Evolutionary conservation across 768 basidiomycete genomes (phyloP).

Genomic region (Boletus fagicola): DNA sequence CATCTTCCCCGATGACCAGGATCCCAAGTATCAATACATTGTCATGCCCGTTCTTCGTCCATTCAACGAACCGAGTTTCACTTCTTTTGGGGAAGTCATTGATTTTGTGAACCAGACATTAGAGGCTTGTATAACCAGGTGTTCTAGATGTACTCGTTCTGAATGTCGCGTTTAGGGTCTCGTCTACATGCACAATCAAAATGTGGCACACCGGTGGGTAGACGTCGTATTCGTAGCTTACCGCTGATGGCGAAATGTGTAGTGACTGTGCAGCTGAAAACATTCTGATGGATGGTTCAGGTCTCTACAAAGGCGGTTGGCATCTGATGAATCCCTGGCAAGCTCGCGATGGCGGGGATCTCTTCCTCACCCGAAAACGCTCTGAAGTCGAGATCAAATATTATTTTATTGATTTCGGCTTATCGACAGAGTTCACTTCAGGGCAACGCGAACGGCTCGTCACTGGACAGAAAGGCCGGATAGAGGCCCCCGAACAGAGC

Average conservation of each 20-base stretch:
- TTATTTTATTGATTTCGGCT: background rate
- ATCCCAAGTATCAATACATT: background rate
- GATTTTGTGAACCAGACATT: conserved; percentile 29
- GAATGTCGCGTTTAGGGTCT: background rate
- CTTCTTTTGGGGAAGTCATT: conserved; percentile 25
- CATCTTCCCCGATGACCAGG: conserved; percentile 7
- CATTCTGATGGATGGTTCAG: background rate
- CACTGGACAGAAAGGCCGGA: background rate
- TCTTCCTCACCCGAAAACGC: background rate
- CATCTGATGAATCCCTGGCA: background rate
- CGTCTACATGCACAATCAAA: background rate
- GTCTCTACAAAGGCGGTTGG: background rate
- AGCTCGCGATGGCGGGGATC: background rate
- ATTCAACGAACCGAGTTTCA: conserved; percentile 26
- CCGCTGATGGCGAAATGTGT: background rate
- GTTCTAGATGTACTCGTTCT: background rate
- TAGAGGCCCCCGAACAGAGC: background rate
- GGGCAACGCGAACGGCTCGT: background rate
- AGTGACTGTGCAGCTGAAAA: background rate
- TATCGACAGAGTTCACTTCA: background rate
- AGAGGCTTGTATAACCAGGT: background rate
- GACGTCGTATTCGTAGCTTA: background rate
- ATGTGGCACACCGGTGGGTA: background rate
- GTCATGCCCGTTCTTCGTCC: conserved; percentile 16
- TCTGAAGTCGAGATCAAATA: background rate